Percentiles rank a stretch among this genome's conserved stretches.
Conservation (phyloP, 164 flowering plant genomes). For the Nymphaea colorata region DNA sequence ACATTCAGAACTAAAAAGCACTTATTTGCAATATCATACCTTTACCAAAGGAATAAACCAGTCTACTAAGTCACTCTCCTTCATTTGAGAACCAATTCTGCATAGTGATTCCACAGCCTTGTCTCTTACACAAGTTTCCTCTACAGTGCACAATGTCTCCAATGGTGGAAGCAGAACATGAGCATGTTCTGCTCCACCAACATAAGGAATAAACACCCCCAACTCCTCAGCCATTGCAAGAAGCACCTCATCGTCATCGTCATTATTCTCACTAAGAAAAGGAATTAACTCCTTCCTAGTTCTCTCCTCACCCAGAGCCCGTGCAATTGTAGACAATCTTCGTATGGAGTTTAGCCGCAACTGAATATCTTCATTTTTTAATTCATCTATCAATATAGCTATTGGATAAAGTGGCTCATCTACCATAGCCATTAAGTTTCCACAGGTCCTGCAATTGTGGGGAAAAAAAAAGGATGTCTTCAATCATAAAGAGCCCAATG, state of each 20-base stretch:
- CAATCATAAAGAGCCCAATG: not conserved
- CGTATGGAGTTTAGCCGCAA: slow-evolving; percentile 82
- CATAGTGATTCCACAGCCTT: slow-evolving; percentile 91
- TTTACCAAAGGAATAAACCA: slow-evolving; percentile 76
- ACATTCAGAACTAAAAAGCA: not conserved
- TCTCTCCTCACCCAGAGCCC: slow-evolving; percentile 88
- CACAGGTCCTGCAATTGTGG: slow-evolving; percentile 4
- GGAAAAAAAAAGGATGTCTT: not conserved
- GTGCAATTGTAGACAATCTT: slow-evolving; percentile 79
- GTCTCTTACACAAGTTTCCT: slow-evolving; percentile 93
- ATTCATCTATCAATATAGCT: slow-evolving; percentile 81
- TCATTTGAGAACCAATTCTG: slow-evolving; percentile 81
- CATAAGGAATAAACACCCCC: slow-evolving; percentile 88
- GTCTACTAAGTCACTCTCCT: slow-evolving; percentile 72
- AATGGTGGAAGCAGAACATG: slow-evolving; percentile 74
- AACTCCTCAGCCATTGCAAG: slow-evolving; percentile 92
- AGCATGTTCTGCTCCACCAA: slow-evolving; percentile 85
- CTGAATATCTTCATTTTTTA: slow-evolving; percentile 88
- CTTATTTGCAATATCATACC: slow-evolving; percentile 23
- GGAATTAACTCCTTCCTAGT: slow-evolving; percentile 89
- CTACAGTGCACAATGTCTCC: slow-evolving; percentile 84
- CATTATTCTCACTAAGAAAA: slow-evolving; percentile 82
- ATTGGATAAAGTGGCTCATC: slow-evolving; percentile 93
- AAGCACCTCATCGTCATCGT: slow-evolving; percentile 91
- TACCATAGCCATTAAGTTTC: slow-evolving; percentile 43